Base-by-base conservation (phyloP, 306 rosid genomes). In the Elaeagnus macrophylla region DNA sequence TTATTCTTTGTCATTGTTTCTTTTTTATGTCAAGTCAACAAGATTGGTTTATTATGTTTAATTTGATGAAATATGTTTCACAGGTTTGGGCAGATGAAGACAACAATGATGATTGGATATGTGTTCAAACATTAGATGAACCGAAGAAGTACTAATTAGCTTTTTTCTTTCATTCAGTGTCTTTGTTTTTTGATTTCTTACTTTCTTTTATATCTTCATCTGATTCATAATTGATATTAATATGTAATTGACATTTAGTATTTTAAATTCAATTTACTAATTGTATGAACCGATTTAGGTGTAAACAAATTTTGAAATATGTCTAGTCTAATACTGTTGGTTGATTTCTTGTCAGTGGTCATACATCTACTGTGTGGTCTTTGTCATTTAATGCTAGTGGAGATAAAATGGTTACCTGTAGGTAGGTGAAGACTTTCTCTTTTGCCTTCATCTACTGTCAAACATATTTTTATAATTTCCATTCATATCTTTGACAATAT, bases 81-180 rank as follows among this genome's bases (percentile, higher is more conserved):
- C 78, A 93, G 99, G 78, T 87, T 61, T 93, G 99, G 99, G 96
- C 94, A 39, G 95, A 84, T 59, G 96, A 84, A 53, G 91, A 77
- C 51, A 95, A 79, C 1, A 75, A 87, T 62, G 99, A 87, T 39
- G 95, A 93, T 39, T 93, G 96, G 96, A 79, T 48, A 51, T 84
- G 99, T 54, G 72, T 87, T 67, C 99, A 93, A 67, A 87, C 96
- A 13, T 60, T 93, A 57, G 89, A 80, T 57, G 83, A 73, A 75
- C 59, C 87, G 35, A 84, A 74, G 71, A 87, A 83, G 99, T 93
- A 78, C 44, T 58, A 37, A 41, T 42, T 60, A 20, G 56, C 53
- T 61, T 65, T 51, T 64, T n/a, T 56, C 47, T 10, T 7, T 42
- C 18, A 58, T 20, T 42, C 17, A 8, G 8, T 56, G 16, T 59